phyloP scores from a whole-genome alignment of 2,329 filamentous ascomycete species.

The Alternaria atra region DNA sequence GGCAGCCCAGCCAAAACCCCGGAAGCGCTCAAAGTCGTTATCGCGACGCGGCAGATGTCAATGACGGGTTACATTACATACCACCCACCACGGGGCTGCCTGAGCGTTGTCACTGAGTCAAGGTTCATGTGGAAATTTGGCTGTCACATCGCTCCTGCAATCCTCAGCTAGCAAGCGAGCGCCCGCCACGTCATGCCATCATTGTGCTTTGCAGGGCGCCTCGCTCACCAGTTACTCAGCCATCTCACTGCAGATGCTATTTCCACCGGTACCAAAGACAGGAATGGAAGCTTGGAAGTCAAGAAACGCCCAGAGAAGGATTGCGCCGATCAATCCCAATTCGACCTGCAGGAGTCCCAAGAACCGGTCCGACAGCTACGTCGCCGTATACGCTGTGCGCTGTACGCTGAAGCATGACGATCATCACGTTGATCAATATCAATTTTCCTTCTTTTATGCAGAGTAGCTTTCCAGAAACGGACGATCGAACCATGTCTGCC shows the following conservation, averaged over 20 bases:
- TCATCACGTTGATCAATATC: conserved; percentile 19
- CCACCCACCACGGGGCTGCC: neutral
- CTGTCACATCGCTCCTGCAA: conserved; percentile 3
- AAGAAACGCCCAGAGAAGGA: neutral
- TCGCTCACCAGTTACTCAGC: conserved; percentile 10
- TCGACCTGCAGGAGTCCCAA: conserved; percentile 9
- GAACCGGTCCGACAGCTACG: conserved; percentile 14
- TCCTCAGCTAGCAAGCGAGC: conserved; percentile 16
- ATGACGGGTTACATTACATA: neutral
- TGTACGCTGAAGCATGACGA: conserved; percentile 8
- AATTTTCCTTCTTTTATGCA: conserved; percentile 9
- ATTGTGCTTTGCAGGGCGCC: conserved; percentile 6
- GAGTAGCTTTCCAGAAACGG: conserved; percentile 5
- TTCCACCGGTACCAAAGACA: neutral
- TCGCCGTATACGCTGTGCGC: conserved; percentile 1
- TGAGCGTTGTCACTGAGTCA: conserved; percentile 9
- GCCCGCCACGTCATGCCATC: conserved; percentile 17
- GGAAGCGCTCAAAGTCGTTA: neutral
- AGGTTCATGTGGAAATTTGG: conserved; percentile 7
- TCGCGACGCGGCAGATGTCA: neutral
- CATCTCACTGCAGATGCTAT: conserved; percentile 7
- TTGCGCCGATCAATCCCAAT: conserved; percentile 7
- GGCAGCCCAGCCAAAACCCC: neutral
- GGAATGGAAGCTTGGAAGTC: neutral
- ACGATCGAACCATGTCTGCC: neutral